Evolutionary conservation across 306 rosid species (phyloP), one percentile per base, ranked within the genome.

Genomic region (Cucurbita maxima): DNA sequence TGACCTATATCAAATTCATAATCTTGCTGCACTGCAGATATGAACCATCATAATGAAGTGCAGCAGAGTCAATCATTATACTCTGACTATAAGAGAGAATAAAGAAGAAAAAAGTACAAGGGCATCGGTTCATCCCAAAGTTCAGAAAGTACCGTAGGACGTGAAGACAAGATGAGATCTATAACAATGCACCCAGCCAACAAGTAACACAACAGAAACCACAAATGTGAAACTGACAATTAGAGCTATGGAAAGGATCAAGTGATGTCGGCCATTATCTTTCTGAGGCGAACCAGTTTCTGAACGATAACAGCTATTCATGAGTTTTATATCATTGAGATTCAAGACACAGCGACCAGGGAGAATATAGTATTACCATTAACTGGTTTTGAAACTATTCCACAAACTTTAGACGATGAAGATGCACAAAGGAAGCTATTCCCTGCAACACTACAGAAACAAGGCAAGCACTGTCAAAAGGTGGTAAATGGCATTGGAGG

Each of bases 1-100:
- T 94, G 97, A 72, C 95, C 90, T 51, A 91, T 89, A 72, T 88
- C 92, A 74, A 91, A 85, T 77, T 91, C 97, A 74, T 64, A 89
- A 78, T 91, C 99, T 85, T 89, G 95, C 86, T 89, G 96, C 84
- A 88, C 97, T 91, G 92, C 84, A 86, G 77, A 73, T 75, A 22
- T 73, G 70, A 79, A 80, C 55, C 59, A 13, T 16, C 40, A 50
- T 66, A 34, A 71, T 44, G 19, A 48, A 73, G 7, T 20, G 37
- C 3, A 67, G 45, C 10, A 43, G 40, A 20, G 22, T 69, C 25
- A 7, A 69, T 48, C 73, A 47, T 47, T 69, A 25, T 15, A 69
- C 20, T 48, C 19, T 14, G 4, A 47, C 18, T 22, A 3, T 2
- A 30, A 30, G 12, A 22, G 57, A 68, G 5, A 6, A 19, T 6